phyloP scores from a whole-genome alignment of 1,284 basidiomycete genomes.

The Xerocomus amazonicus region DNA sequence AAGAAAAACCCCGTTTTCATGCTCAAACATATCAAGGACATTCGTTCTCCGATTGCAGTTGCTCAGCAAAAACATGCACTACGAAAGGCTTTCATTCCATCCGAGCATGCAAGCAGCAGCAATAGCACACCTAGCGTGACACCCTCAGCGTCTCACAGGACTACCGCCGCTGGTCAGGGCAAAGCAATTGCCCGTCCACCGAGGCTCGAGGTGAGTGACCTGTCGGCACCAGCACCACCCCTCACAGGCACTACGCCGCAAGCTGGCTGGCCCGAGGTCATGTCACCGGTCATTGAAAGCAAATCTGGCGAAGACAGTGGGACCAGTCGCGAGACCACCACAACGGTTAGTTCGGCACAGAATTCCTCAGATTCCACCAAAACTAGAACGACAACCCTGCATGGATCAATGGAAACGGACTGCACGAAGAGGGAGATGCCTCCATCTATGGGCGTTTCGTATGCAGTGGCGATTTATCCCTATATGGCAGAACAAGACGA shows the following conservation, averaged over 20 bases:
- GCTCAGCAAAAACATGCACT: slow-evolving; percentile 92
- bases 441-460: slow-evolving; percentile 64
- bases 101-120: slow-evolving; percentile 24
- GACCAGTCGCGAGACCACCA: slow-evolving; percentile 16
- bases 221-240: slow-evolving; percentile 38
- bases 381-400: slow-evolving; percentile 11
- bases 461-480: slow-evolving; percentile 89
- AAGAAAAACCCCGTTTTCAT: slow-evolving; percentile 99
- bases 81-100: slow-evolving; percentile 57
- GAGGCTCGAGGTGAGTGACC: slow-evolving; percentile 60
- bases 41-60: slow-evolving; percentile 93
- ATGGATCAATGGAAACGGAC: slow-evolving; percentile 29
- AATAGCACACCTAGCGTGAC: slow-evolving; percentile 19
- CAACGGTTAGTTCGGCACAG: slow-evolving; percentile 18
- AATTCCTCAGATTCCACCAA: slow-evolving; percentile 19
- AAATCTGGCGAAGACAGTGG: slow-evolving; percentile 39
- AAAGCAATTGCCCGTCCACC: slow-evolving; percentile 48
- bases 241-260: slow-evolving; percentile 56
- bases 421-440: slow-evolving; percentile 47
- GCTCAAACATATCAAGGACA: slow-evolving; percentile 98
- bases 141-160: slow-evolving; percentile 23
- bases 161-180: slow-evolving; percentile 28
- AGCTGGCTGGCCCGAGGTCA: slow-evolving; percentile 71
- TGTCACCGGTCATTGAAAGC: slow-evolving; percentile 56
- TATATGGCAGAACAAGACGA: slow-evolving; percentile 97